Evolutionary conservation across 2,329 filamentous ascomycete species (phyloP).

Genomic region (Sporothrix brasiliensis): DNA sequence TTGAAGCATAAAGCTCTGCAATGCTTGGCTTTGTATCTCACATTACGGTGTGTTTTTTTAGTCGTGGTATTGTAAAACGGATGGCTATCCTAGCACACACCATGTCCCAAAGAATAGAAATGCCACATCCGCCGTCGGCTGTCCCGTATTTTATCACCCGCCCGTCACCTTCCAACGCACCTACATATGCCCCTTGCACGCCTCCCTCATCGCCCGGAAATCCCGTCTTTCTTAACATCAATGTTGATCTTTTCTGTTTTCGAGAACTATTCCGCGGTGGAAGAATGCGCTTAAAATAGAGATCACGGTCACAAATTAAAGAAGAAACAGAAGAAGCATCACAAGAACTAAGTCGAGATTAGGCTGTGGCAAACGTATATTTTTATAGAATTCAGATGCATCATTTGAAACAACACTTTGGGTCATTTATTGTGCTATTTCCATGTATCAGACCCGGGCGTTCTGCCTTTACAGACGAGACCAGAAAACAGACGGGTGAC

Average conservation of each 20-base stretch:
- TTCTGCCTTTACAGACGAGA: not conserved
- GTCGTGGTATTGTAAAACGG: not conserved
- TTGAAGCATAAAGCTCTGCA: not conserved
- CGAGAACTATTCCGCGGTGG: slow-evolving; percentile 21
- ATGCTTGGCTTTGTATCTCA: not conserved
- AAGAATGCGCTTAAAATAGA: slow-evolving; percentile 27
- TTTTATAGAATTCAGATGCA: not conserved
- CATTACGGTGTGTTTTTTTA: not conserved
- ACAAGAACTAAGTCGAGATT: not conserved
- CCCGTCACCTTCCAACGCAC: not conserved
- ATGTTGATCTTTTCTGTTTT: slow-evolving; percentile 25
- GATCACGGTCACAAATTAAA: not conserved
- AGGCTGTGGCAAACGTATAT: not conserved
- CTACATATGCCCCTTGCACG: not conserved
- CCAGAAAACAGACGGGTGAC: not conserved
- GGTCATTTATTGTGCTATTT: not conserved
- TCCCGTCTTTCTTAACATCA: slow-evolving; percentile 2
- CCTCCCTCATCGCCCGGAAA: slow-evolving; percentile 13
- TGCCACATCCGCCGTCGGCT: not conserved
- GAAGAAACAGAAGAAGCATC: slow-evolving; percentile 17
- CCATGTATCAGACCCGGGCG: not conserved
- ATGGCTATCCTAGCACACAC: not conserved
- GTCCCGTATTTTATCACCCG: not conserved
- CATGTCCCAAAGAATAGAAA: slow-evolving; percentile 14
- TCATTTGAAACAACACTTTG: not conserved